Evolutionary conservation across 495 filamentous ascomycete genomes (phyloP).

Genomic region (Aspergillus indologenus): DNA sequence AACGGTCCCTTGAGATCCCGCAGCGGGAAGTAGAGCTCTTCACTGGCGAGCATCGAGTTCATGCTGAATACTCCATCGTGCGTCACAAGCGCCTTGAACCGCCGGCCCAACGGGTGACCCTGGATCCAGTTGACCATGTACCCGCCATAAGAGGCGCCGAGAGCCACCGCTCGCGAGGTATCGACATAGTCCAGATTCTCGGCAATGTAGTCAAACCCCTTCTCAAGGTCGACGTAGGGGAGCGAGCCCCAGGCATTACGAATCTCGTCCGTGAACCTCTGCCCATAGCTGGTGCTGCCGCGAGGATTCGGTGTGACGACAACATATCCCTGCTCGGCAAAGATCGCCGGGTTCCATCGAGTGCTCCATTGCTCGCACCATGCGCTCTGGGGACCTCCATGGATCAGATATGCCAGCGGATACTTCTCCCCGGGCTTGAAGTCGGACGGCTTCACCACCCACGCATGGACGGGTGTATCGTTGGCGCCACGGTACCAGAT

Average conservation of each 20-base stretch:
- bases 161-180: conserved; percentile 69
- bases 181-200: conserved; percentile 73
- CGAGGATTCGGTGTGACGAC: conserved; percentile 87
- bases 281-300: conserved; percentile 82
- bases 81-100: conserved; percentile 85
- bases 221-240: conserved; percentile 79
- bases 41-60: conserved; percentile 66
- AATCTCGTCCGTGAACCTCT: conserved; percentile 74
- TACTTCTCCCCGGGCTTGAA: conserved; percentile 74
- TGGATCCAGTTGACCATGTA: conserved; percentile 75
- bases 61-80: conserved; percentile 90
- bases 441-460: conserved; percentile 75
- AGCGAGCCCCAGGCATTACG: conserved; percentile 72
- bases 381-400: conserved; percentile 84
- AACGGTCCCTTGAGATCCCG: conserved; percentile 78
- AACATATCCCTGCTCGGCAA: conserved; percentile 89
- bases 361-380: conserved; percentile 85
- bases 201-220: conserved; percentile 73
- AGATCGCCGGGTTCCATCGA: conserved; percentile 87
- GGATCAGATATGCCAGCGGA: conserved; percentile 78
- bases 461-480: conserved; percentile 69
- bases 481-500: conserved; percentile 67
- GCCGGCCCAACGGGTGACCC: conserved; percentile 54
- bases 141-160: conserved; percentile 85
- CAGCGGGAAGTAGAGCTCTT: conserved; percentile 86